Percentiles rank a stretch among this genome's conserved stretches.
Conservation (phyloP, 192 early-diverging fungal species). For the Gigaspora rosea region DNA sequence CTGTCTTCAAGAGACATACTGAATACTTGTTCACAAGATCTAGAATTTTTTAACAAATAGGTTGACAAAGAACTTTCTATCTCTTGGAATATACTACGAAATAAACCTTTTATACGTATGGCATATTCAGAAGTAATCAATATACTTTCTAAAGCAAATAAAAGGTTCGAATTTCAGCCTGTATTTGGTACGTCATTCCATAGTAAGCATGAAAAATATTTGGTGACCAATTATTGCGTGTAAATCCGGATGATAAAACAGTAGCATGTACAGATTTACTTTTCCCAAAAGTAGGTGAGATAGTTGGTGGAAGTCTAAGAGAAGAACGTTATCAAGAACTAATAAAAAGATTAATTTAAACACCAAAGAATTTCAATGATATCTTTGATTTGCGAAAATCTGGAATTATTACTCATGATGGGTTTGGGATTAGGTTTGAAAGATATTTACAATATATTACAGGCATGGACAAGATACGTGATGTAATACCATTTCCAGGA, state of each 20-base stretch:
- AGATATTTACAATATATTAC: conserved; percentile 75
- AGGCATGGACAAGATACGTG: conserved; percentile 77
- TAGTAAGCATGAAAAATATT: conserved; percentile 84
- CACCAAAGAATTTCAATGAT: conserved; percentile 66
- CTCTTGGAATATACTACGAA: conserved; percentile 37
- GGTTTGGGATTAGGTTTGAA: conserved; percentile 90
- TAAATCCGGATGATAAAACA: conserved; percentile 53
- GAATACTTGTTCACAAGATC: conserved; percentile 55
- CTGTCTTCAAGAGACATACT: conserved; percentile 56
- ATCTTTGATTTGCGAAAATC: conserved; percentile 77
- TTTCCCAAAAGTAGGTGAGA: conserved; percentile 80
- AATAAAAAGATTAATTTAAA: conserved; percentile 56
- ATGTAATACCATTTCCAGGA: conserved; percentile 63
- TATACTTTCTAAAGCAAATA: conserved; percentile 57
- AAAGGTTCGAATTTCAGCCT: conserved; percentile 63
- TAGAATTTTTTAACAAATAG: conserved; percentile 61
- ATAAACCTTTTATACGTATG: conserved; percentile 66
- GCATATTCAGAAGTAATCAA: conserved; percentile 80
- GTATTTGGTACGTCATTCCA: conserved; percentile 72
- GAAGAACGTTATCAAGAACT: conserved; percentile 68
- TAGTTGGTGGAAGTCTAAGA: conserved; percentile 82
- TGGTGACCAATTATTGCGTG: conserved; percentile 70
- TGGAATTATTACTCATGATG: conserved; percentile 84
- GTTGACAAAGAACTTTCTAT: conserved; percentile 52
- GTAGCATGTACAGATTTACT: conserved; percentile 78